Evolutionary conservation across 177 flowering plant genomes (phyloP).

Genomic region (Telopea speciosissima): DNA sequence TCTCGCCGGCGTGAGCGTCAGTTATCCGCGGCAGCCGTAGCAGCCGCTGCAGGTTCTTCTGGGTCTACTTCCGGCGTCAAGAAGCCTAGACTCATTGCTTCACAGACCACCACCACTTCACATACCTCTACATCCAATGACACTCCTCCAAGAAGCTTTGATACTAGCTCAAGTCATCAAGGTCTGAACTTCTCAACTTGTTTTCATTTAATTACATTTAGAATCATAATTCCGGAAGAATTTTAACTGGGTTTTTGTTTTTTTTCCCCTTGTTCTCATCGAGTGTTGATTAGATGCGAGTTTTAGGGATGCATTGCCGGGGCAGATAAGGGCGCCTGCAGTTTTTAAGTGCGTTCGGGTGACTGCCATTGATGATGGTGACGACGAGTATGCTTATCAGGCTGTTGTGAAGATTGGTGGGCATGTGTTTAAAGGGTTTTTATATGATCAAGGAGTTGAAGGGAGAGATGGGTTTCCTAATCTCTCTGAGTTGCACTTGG

Average conservation of each 20-base stretch:
- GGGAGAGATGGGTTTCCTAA: constrained; percentile 58
- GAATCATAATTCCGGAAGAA: background rate
- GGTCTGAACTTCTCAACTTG: constrained; percentile 26
- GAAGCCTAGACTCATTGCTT: constrained; percentile 57
- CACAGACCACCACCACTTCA: constrained; percentile 60
- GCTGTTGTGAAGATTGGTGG: constrained; percentile 88
- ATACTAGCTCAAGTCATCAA: constrained; percentile 84
- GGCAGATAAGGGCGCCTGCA: constrained; percentile 79
- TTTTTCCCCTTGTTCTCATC: too few relatives aligned
- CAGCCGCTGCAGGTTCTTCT: constrained; percentile 35
- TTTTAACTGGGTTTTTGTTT: constrained; percentile 12
- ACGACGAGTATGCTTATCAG: constrained; percentile 88
- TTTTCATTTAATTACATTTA: background rate
- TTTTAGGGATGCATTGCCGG: constrained; percentile 61
- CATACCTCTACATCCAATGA: constrained; percentile 89
- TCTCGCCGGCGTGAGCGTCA: constrained; percentile 76
- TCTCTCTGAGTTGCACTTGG: constrained; percentile 75
- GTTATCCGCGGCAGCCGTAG: constrained; percentile 24
- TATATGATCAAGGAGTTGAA: constrained; percentile 80
- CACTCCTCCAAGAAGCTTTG: constrained; percentile 82
- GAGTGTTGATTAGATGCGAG: constrained; percentile 53
- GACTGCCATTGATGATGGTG: constrained; percentile 81
- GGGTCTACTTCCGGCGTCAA: constrained; percentile 60
- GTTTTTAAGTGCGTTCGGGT: constrained; percentile 87
- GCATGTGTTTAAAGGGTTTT: constrained; percentile 83